Evolutionary conservation across 2,329 filamentous ascomycete genomes (phyloP), one percentile per base, ranked within the genome.

Genomic region (Fusarium sp.): DNA sequence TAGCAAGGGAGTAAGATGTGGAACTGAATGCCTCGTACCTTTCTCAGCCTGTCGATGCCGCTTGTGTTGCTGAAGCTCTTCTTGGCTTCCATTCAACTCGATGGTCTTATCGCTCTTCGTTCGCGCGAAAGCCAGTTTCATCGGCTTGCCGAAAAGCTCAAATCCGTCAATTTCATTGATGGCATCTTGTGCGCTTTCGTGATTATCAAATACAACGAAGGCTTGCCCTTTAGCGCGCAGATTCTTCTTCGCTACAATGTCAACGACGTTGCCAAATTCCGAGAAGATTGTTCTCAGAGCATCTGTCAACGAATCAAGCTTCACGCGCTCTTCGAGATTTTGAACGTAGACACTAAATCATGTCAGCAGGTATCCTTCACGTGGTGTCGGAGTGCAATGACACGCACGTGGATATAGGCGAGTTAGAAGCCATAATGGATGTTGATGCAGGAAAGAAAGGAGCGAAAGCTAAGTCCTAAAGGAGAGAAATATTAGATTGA

Each of bases 191-290:
- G 95, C 95, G n/a, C 91, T 89, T 60, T 94, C 92, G n/a, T 91
- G 85, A 67, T 86, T 88, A 75, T 97, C 94, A 80, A 94, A 98
- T 48, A 98, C 94, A 53, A 99, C 84, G 79, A 99, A 99, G 1
- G 96, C 96, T 83, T 99, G 96, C 15, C 96, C 96, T 80, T 97
- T 98, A 45, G 94, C 93, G 80, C 93, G 95, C 33, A 98, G 82
- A 80, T 97, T 98, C 71, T 89, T 93, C 85, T 97, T 97, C 46
- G 93, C 93, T 65, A 97, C 88, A 55, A 97, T 89, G 70, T 97
- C 94, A 75, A 97, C 83, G 67, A 97, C 89, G 62, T 86, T 91
- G 70, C 96, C 96, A 81, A 96, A 98, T 81, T 97, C 93, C 70
- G 90, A 90, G 83, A 98, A 98, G 77, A 98, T 87, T 70, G 91